These are phyloP conservation scores for Chaetomium globosum DNA, from an alignment of 2,329 filamentous ascomycete genomes.

Conservation along the genomic window DNA sequence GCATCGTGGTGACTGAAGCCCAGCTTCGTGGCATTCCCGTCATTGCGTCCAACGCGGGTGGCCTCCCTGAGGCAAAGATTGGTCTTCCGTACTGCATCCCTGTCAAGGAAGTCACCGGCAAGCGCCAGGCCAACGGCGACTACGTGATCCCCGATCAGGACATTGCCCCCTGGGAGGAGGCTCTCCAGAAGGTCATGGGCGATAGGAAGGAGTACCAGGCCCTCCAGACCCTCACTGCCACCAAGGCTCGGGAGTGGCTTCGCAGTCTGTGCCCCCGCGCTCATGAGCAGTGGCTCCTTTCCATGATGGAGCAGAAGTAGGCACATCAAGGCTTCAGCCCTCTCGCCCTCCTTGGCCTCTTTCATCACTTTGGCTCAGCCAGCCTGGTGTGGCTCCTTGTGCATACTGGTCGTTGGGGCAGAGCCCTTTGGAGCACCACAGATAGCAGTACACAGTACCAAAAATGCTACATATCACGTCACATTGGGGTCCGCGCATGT, in stretches of 20 bases:
- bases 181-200: slow-evolving; percentile 31
- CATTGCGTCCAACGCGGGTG: slow-evolving; percentile 36
- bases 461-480: slow-evolving; percentile 22
- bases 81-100: slow-evolving; percentile 34
- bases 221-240: slow-evolving; percentile 29
- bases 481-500: not conserved
- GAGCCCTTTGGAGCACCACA: slow-evolving; percentile 7
- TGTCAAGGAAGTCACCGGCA: slow-evolving; percentile 34
- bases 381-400: slow-evolving; percentile 5
- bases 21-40: slow-evolving; percentile 38
- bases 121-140: slow-evolving; percentile 29
- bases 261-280: slow-evolving; percentile 25
- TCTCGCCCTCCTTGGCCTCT: not conserved
- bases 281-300: slow-evolving; percentile 36
- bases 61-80: slow-evolving; percentile 36
- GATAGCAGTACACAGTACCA: slow-evolving; percentile 21
- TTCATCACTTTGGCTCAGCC: not conserved
- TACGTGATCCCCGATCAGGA: slow-evolving; percentile 35
- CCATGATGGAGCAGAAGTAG: slow-evolving; percentile 31
- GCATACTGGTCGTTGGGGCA: slow-evolving; percentile 17
- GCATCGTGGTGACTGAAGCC: slow-evolving; percentile 36
- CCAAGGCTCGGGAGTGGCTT: slow-evolving; percentile 32
- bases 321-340: not conserved
- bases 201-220: slow-evolving; percentile 28
- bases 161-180: slow-evolving; percentile 32